Evolutionary conservation across 2,329 filamentous ascomycete species (phyloP), one percentile per base, ranked within the genome.

Genomic region (Epichloe amarillans): DNA sequence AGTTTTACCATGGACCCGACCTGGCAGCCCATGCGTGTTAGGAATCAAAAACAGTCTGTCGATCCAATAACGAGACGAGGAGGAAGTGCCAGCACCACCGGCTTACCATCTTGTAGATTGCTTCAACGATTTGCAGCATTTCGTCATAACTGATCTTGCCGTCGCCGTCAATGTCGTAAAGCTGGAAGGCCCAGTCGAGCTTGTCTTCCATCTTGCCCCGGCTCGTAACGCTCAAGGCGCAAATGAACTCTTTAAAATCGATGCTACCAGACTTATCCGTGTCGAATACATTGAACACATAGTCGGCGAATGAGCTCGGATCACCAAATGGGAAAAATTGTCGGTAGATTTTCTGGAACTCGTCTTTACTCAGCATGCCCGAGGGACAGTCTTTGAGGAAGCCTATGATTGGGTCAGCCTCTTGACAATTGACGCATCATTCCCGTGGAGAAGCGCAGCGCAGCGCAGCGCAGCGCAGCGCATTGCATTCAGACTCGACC

Each of bases 201-300:
- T 98, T 98, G 72, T 98, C 93, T 72, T 98, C 93, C 88, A 97
- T 95, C 75, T 94, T 94, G 64, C 93, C 93, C 60, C 93, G 82
- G 70, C 88, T 95, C 47, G 93, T 98, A 64, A 98, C 91, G 69
- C 88, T 95, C 56, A 98, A 74, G 30, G 93, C 93, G 72, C 91
- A 96, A 70, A 98, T 98, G 72, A 98, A 98, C 71, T 98, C 93
- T 69, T 97, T 97, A 72, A 98, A 98, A 72, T 98, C 93, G 65
- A 98, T 98, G 60, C 87, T 91, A 58, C 93, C 93, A 43, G 88
- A 95, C 64, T 95, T 94, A 71, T 98, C 93, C 65, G 88, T 86
- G 69, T 98, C 93, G 68, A 98, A 98, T 39, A 98, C 93, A 61
- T 96, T 95, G 75, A 98, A 98, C 55, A 98, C 93, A 67, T 97